These are phyloP conservation scores for Naematelia aurantialba DNA, from an alignment of 768 basidiomycete species.

Conservation along the genomic window DNA sequence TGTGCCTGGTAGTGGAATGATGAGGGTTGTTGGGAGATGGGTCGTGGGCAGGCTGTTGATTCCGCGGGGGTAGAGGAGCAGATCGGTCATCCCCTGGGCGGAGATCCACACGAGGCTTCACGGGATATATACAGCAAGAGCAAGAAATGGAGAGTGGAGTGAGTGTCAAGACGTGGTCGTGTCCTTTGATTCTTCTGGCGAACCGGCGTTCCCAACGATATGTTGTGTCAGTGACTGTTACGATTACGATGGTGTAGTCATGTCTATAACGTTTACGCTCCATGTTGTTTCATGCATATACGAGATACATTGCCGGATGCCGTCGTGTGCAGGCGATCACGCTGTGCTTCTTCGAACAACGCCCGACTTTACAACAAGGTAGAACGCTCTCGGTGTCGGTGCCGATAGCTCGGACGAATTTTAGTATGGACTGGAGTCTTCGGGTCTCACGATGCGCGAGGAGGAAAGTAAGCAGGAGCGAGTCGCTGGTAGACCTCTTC, in stretches of 20 bases:
- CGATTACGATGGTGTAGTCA: too few relatives aligned
- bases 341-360: too few relatives aligned
- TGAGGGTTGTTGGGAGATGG: conserved; percentile 21
- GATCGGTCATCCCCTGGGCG: too few relatives aligned
- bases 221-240: too few relatives aligned
- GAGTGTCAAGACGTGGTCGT: not conserved
- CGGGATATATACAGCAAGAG: too few relatives aligned
- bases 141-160: not conserved
- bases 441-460: not conserved
- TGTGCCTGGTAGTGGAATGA: conserved; percentile 17
- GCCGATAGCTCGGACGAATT: too few relatives aligned
- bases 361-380: too few relatives aligned
- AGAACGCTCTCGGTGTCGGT: too few relatives aligned
- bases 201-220: too few relatives aligned
- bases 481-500: conserved; percentile 36
- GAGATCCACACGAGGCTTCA: too few relatives aligned
- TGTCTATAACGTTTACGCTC: not conserved
- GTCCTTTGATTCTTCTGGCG: too few relatives aligned
- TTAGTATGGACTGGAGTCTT: not conserved
- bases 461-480: conserved; percentile 39
- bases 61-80: conserved; percentile 7
- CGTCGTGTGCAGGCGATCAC: too few relatives aligned
- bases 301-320: not conserved
- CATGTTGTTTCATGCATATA: not conserved
- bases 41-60: conserved; percentile 25